phyloP scores from a whole-genome alignment of 1,284 basidiomycete genomes.

The Cutaneotrichosporon arboriforme region DNA sequence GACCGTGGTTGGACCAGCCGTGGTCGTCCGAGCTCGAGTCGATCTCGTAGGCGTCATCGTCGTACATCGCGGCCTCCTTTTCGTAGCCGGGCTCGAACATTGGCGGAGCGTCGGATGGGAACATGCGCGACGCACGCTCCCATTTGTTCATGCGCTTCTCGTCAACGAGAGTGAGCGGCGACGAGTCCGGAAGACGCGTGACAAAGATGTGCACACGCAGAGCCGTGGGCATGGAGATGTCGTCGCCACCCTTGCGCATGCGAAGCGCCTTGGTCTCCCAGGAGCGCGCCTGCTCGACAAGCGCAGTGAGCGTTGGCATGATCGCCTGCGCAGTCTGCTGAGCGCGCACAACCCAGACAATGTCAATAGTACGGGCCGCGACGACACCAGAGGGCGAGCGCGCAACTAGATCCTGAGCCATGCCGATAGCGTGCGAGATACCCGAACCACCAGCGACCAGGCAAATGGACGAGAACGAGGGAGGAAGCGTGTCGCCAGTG shows the following conservation, averaged over 20 bases:
- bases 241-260: slow-evolving; percentile 20
- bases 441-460: slow-evolving; percentile 46
- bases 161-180: slow-evolving; percentile 31
- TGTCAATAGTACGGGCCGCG: slow-evolving; percentile 40
- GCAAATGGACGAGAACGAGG: slow-evolving; percentile 42
- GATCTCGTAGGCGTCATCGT: background rate
- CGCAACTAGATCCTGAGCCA: slow-evolving; percentile 38
- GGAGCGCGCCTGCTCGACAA: slow-evolving; percentile 36
- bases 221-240: slow-evolving; percentile 26
- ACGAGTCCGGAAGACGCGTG: slow-evolving; percentile 32
- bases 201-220: slow-evolving; percentile 42
- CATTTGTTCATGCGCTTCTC: slow-evolving; percentile 2
- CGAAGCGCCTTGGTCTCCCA: slow-evolving; percentile 31
- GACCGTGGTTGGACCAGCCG: too few relatives aligned
- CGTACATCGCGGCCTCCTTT: background rate
- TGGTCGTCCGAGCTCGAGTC: background rate
- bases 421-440: slow-evolving; percentile 37
- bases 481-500: slow-evolving; percentile 38
- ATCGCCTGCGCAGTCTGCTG: slow-evolving; percentile 37
- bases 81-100: slow-evolving; percentile 1
- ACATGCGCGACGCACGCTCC: background rate
- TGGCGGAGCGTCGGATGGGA: background rate
- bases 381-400: slow-evolving; percentile 39
- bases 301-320: slow-evolving; percentile 30
- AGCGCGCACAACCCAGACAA: slow-evolving; percentile 44